These are phyloP conservation scores for Neurospora cerealis DNA, from an alignment of 495 filamentous ascomycete genomes.

Conservation along the genomic window DNA sequence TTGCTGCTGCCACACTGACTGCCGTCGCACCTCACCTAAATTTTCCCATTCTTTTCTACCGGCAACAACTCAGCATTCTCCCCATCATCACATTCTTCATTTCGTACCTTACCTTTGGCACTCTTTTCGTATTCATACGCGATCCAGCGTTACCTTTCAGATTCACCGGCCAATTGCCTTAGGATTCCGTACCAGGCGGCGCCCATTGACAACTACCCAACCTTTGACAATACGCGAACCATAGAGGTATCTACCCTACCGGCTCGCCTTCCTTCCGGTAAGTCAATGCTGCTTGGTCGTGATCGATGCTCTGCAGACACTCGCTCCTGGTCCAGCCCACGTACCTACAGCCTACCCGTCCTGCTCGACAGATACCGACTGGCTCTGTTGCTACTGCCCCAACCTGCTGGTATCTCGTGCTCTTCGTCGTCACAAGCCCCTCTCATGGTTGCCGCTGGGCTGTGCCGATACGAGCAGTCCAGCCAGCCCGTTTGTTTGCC, in stretches of 20 bases:
- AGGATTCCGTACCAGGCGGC: slow-evolving; percentile 10
- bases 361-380: neutral
- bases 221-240: slow-evolving; percentile 11
- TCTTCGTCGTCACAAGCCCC: neutral
- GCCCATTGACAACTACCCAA: slow-evolving; percentile 8
- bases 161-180: slow-evolving; percentile 10
- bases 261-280: slow-evolving; percentile 14
- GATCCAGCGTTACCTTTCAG: slow-evolving; percentile 22
- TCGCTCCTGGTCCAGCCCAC: neutral
- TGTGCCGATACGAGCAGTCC: neutral
- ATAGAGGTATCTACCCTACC: slow-evolving; percentile 1
- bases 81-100: slow-evolving; percentile 14
- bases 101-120: slow-evolving; percentile 21
- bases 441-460: neutral
- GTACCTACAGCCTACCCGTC: slow-evolving; percentile 4
- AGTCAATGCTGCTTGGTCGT: slow-evolving; percentile 7
- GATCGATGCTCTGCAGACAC: neutral
- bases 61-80: slow-evolving; percentile 18
- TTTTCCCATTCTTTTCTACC: slow-evolving; percentile 21
- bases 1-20: neutral
- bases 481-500: neutral
- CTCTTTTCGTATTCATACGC: slow-evolving; percentile 27
- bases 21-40: slow-evolving; percentile 20
- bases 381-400: neutral
- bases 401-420: neutral